phyloP scores from a whole-genome alignment of 1,284 basidiomycete genomes.

The Rhizopogon parksii region DNA sequence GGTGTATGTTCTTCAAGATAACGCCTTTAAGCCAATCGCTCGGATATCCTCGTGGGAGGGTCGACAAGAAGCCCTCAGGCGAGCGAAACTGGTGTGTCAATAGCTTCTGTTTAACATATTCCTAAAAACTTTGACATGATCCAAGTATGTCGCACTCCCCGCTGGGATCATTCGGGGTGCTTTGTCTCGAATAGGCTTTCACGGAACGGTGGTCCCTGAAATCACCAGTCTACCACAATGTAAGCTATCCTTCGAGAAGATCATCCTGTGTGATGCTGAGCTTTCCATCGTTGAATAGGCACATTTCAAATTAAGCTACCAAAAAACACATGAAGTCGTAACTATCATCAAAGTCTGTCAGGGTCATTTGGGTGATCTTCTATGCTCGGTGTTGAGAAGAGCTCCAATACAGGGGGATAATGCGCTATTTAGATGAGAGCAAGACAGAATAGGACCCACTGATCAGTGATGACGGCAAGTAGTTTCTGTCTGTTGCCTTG shows the following conservation, averaged over 20 bases:
- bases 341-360: neutral
- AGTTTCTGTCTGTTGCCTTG: no score
- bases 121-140: neutral
- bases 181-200: conserved; percentile 69
- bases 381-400: no score
- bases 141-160: conserved; percentile 71
- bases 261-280: conserved; percentile 2
- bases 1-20: conserved; percentile 90
- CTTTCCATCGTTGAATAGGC: conserved; percentile 35
- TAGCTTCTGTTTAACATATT: neutral
- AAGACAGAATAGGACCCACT: no score
- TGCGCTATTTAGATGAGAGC: no score
- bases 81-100: conserved; percentile 54
- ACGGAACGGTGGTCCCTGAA: conserved; percentile 70
- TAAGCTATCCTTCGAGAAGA: conserved; percentile 24
- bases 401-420: no score
- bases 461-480: no score
- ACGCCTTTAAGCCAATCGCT: conserved; percentile 78
- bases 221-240: conserved; percentile 80
- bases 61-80: conserved; percentile 63
- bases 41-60: conserved; percentile 76
- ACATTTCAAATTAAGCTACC: conserved; percentile 77
- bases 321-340: conserved; percentile 43
- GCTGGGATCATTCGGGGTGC: conserved; percentile 81
- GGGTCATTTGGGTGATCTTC: no score